Conservation (phyloP, 805 yeast species). For the Nakazawaea ishiwadae region DNA sequence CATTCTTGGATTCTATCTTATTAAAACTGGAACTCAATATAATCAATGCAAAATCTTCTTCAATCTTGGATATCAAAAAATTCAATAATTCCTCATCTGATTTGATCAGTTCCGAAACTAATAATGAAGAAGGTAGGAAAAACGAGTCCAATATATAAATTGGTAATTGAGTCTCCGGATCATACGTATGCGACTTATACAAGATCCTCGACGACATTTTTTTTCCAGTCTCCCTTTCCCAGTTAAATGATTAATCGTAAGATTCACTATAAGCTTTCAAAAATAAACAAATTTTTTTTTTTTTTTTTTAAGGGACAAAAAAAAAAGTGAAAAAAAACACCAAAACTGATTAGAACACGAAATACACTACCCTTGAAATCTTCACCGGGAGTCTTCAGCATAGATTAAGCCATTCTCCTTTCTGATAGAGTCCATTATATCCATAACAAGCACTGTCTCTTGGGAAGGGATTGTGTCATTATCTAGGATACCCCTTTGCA, state of each 20-base stretch:
- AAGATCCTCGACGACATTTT: conserved; percentile 31
- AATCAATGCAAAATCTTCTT: conserved; percentile 5
- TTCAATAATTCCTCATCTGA: conserved; percentile 8
- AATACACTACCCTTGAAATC: neutral
- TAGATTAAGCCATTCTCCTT: conserved; percentile 38
- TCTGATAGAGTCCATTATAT: conserved; percentile 43
- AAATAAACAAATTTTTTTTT: conserved; percentile 1
- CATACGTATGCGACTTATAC: conserved; percentile 55
- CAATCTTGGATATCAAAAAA: conserved; percentile 2
- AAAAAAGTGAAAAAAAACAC: neutral
- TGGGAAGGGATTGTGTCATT: conserved; percentile 31
- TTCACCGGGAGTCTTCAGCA: conserved; percentile 34
- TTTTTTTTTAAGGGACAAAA: too few relatives aligned
- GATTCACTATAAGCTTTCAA: too few relatives aligned
- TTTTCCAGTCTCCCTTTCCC: neutral
- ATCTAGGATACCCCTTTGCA: conserved; percentile 33
- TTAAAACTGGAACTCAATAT: conserved; percentile 57
- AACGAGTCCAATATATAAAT: conserved; percentile 81
- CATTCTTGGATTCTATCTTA: conserved; percentile 31
- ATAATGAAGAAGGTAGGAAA: conserved; percentile 60
- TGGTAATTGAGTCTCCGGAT: conserved; percentile 66
- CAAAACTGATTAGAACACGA: neutral
- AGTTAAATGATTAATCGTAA: too few relatives aligned
- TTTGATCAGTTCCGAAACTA: conserved; percentile 2
- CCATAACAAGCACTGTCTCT: conserved; percentile 44